Percentiles rank a stretch among this genome's conserved stretches.
phyloP scores from a whole-genome alignment of 176 grass and related monocot genomes.

The Lolium multiflorum region DNA sequence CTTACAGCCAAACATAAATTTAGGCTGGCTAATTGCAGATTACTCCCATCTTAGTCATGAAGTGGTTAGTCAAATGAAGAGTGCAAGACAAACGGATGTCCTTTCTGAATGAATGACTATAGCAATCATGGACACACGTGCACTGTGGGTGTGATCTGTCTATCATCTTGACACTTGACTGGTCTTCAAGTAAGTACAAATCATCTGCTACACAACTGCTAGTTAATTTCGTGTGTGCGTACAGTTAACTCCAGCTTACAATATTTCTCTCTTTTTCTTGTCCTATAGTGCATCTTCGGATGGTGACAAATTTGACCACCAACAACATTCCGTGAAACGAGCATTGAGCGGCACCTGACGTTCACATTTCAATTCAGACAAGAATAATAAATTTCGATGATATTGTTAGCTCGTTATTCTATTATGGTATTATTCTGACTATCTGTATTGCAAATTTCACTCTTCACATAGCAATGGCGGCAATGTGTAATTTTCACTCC shows the following conservation, averaged over 20 bases:
- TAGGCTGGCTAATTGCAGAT: neutral
- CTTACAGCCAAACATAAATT: neutral
- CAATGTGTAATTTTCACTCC: too few species aligned
- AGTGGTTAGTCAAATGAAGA: slow-evolving; percentile 20
- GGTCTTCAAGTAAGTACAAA: slow-evolving; percentile 12
- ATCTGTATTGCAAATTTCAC: neutral
- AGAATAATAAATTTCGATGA: neutral
- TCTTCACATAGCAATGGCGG: neutral
- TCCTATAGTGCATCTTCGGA: slow-evolving; percentile 16
- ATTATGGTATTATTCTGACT: neutral
- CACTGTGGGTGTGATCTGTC: slow-evolving; percentile 35
- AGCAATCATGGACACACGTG: slow-evolving; percentile 59
- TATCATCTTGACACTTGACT: slow-evolving; percentile 38
- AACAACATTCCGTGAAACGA: slow-evolving; percentile 33
- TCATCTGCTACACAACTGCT: slow-evolving; percentile 13
- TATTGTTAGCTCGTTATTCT: neutral
- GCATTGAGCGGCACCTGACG: slow-evolving; percentile 27
- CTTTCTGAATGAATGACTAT: neutral
- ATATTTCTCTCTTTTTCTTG: slow-evolving; percentile 27
- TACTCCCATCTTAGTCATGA: neutral
- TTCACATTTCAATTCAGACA: slow-evolving; percentile 13
- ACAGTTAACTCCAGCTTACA: slow-evolving; percentile 45
- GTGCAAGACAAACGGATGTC: slow-evolving; percentile 3
- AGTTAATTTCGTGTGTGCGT: slow-evolving; percentile 33
- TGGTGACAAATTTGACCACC: slow-evolving; percentile 63